Conservation (phyloP, 495 filamentous ascomycete species). For the Talaromyces thailandensis region DNA sequence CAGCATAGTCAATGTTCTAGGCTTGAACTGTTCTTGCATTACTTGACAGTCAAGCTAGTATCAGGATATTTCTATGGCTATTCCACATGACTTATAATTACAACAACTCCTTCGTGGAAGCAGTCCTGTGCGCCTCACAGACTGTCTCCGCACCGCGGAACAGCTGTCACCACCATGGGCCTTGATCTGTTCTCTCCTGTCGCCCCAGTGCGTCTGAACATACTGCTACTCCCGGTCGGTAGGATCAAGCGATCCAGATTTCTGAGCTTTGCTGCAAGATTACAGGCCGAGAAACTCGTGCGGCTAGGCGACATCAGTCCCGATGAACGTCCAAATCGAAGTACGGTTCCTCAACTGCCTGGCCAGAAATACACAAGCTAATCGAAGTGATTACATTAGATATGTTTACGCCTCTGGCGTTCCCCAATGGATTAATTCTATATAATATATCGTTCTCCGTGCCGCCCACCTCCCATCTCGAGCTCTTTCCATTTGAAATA, state of each 20-base stretch:
- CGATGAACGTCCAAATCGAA: slow-evolving; percentile 78
- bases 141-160: slow-evolving; percentile 19
- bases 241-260: slow-evolving; percentile 78
- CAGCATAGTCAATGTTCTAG: not conserved
- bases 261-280: slow-evolving; percentile 62
- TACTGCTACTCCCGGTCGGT: slow-evolving; percentile 76
- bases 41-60: not conserved
- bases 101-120: slow-evolving; percentile 21
- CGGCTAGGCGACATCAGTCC: slow-evolving; percentile 86
- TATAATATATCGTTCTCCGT: slow-evolving; percentile 81
- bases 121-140: slow-evolving; percentile 24
- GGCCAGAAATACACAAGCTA: slow-evolving; percentile 13
- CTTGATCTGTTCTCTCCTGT: slow-evolving; percentile 80
- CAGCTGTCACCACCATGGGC: slow-evolving; percentile 60
- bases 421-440: slow-evolving; percentile 79
- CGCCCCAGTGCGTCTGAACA: slow-evolving; percentile 80
- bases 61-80: not conserved
- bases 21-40: not conserved
- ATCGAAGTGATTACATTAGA: slow-evolving; percentile 39
- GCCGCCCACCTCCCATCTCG: slow-evolving; percentile 65
- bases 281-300: slow-evolving; percentile 74
- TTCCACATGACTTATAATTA: slow-evolving; percentile 18
- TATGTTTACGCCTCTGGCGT: slow-evolving; percentile 91
- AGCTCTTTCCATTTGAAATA: slow-evolving; percentile 75
- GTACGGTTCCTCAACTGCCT: slow-evolving; percentile 34